Conservation (phyloP, 257 asterid species). For the Nicotiana otophora region DNA sequence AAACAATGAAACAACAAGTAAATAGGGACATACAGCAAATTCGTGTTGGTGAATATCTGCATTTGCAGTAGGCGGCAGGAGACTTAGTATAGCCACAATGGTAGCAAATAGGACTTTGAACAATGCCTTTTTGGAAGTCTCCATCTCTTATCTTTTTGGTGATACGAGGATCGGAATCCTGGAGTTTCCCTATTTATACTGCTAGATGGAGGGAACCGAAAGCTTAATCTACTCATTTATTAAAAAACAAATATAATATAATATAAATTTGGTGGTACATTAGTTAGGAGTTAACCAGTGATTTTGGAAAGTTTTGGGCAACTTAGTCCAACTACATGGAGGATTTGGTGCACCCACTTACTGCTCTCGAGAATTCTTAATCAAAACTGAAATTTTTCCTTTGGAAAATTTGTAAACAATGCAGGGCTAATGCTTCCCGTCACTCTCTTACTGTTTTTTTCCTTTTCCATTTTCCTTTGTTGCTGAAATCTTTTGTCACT, state of each 20-base stretch:
- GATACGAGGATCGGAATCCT: background rate
- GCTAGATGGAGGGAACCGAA: background rate
- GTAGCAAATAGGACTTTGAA: too few species aligned
- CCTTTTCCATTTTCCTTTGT: too few species aligned
- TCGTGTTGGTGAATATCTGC: conserved; percentile 46
- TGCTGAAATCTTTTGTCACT: too few species aligned
- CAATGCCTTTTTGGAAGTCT: conserved; percentile 1
- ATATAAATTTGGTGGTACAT: background rate
- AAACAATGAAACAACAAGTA: background rate
- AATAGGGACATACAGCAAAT: conserved; percentile 32
- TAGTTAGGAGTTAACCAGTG: conserved; percentile 21
- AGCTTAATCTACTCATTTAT: background rate
- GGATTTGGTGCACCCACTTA: conserved; percentile 52
- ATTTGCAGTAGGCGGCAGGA: conserved; percentile 17
- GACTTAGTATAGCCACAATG: conserved; percentile 19
- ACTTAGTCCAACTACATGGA: conserved; percentile 31
- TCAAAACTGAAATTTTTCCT: too few species aligned
- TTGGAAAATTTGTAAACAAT: too few species aligned
- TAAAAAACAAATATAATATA: too few species aligned
- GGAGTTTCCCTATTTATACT: conserved; percentile 29
- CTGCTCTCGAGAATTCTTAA: background rate
- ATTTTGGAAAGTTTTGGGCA: conserved; percentile 13
- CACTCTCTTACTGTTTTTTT: too few species aligned
- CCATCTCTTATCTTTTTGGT: conserved; percentile 20
- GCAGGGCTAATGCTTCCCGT: too few species aligned